Percentiles rank a stretch among this genome's conserved stretches.
Conservation (phyloP, 2,329 filamentous ascomycete genomes). For the Chalaropsis ovoidea region DNA sequence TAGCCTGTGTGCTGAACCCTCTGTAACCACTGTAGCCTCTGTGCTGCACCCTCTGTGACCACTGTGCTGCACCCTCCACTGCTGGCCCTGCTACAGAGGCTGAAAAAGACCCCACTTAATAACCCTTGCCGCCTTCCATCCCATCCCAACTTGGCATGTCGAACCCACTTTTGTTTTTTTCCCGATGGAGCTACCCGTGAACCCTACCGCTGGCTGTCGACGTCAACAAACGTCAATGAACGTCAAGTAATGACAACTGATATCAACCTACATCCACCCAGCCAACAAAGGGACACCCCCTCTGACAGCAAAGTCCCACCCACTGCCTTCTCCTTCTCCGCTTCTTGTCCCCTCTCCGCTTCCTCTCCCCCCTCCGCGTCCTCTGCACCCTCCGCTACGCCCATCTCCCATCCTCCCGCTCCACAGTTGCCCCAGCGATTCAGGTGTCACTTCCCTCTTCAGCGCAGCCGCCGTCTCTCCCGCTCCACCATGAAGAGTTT, state of each 20-base stretch:
- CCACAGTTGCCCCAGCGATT: slow-evolving; percentile 8
- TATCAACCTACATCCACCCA: not conserved
- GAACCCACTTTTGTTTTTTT: not conserved
- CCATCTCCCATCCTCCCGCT: slow-evolving; percentile 1
- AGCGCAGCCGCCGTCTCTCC: not conserved
- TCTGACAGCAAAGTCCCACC: not conserved
- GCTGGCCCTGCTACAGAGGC: too few relatives aligned
- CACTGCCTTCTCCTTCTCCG: not conserved
- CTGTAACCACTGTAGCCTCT: too few relatives aligned
- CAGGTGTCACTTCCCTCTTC: not conserved
- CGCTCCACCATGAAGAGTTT: not conserved
- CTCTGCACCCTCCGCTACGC: not conserved
- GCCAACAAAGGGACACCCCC: not conserved
- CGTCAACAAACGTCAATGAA: not conserved
- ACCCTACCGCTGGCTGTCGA: not conserved
- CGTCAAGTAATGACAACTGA: too few relatives aligned
- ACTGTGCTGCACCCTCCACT: too few relatives aligned
- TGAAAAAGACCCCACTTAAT: too few relatives aligned
- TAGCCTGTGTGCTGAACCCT: too few relatives aligned
- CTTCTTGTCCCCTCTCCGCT: not conserved
- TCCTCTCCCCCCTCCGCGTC: not conserved
- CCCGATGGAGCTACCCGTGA: not conserved
- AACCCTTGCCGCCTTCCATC: too few relatives aligned
- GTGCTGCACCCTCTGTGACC: too few relatives aligned
- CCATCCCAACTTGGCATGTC: not conserved